Conservation (phyloP, 1,284 basidiomycete genomes). For the Cryptococcus wingfieldii region DNA sequence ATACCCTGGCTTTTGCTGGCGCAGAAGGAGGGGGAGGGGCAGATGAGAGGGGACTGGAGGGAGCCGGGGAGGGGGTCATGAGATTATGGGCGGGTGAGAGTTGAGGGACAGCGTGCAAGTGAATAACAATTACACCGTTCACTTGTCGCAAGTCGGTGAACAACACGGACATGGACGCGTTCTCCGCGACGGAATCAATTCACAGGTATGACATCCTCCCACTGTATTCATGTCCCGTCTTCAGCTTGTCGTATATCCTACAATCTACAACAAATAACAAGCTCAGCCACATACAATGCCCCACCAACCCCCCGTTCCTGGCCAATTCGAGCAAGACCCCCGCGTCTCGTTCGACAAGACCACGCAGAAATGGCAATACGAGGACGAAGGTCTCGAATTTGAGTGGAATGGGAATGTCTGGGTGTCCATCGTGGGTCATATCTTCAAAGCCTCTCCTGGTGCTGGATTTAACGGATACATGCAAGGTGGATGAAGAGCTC, state of each 20-base stretch:
- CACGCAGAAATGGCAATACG: conserved; percentile 76
- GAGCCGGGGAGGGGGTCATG: not conserved
- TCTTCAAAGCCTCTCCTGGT: not conserved
- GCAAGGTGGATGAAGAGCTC: conserved; percentile 72
- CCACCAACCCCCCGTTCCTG: conserved; percentile 38
- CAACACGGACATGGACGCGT: not conserved
- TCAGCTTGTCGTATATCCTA: too few species aligned
- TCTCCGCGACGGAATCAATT: not conserved
- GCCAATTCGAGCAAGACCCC: conserved; percentile 68
- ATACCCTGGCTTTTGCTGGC: not conserved
- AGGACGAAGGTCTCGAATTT: conserved; percentile 80
- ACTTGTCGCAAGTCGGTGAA: not conserved
- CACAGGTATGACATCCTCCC: too few species aligned
- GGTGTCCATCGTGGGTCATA: conserved; percentile 67
- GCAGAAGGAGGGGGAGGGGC: not conserved
- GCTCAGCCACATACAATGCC: conserved; percentile 18
- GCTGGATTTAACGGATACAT: not conserved
- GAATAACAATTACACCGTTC: too few species aligned
- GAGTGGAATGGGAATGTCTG: conserved; percentile 85
- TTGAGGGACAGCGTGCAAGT: not conserved
- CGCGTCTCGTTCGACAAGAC: conserved; percentile 68
- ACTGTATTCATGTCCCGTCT: too few species aligned
- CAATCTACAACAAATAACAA: too few species aligned
- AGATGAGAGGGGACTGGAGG: not conserved
- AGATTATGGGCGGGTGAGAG: not conserved